These are phyloP conservation scores for Monilinia polystroma DNA, from an alignment of 2,329 filamentous ascomycete species.

Conservation along the genomic window DNA sequence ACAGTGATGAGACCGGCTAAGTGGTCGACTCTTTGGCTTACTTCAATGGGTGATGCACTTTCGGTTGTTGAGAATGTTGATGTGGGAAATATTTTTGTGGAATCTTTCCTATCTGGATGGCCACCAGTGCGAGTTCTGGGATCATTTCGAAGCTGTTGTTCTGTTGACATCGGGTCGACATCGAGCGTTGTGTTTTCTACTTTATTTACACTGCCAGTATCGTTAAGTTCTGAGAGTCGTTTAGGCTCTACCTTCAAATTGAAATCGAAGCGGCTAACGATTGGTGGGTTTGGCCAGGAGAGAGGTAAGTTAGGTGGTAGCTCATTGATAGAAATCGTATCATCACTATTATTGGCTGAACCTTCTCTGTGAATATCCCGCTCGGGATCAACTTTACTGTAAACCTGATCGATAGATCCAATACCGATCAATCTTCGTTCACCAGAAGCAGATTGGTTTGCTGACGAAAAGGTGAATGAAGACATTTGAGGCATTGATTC, in stretches of 20 bases:
- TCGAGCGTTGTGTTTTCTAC: neutral
- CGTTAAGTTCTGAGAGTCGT: neutral
- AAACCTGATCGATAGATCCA: constrained; percentile 12
- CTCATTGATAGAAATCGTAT: neutral
- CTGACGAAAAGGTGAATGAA: constrained; percentile 5
- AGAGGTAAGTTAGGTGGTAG: neutral
- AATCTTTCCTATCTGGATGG: neutral
- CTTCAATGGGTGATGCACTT: neutral
- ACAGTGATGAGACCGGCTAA: constrained; percentile 48
- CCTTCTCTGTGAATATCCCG: neutral
- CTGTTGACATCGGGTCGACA: neutral
- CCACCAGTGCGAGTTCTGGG: neutral
- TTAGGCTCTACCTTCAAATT: neutral
- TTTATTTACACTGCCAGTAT: neutral
- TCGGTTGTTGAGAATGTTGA: constrained; percentile 9
- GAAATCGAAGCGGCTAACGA: neutral
- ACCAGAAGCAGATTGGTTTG: neutral
- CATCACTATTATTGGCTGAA: neutral
- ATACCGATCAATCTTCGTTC: constrained; percentile 10
- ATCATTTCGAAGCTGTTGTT: neutral
- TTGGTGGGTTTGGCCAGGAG: constrained; percentile 7
- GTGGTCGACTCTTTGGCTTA: constrained; percentile 44
- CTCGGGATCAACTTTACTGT: constrained; percentile 5
- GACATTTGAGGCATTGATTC: neutral
- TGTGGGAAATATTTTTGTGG: neutral